Percentiles rank a stretch among this genome's conserved stretches.
Conservation (phyloP, 345 rosid genomes). For the Eucalyptus curtisii region DNA sequence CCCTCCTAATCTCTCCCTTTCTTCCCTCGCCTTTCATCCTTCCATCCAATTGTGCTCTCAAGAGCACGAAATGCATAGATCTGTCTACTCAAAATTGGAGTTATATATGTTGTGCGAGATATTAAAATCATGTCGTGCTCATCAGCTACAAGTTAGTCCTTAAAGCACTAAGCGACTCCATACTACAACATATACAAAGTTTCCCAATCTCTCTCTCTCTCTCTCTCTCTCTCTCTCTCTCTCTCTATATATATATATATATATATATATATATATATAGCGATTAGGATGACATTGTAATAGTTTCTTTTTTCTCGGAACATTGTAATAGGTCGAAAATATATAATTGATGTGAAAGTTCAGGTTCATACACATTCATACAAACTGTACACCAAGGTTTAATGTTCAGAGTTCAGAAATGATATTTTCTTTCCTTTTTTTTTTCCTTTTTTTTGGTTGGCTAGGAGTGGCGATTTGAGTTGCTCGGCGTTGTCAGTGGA, state of each 20-base stretch:
- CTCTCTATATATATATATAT: too few species aligned
- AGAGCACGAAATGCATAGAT: neutral
- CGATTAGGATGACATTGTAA: neutral
- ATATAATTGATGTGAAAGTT: neutral
- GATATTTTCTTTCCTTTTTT: too few species aligned
- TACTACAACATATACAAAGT: neutral
- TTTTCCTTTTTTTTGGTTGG: too few species aligned
- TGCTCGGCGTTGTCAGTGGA: neutral
- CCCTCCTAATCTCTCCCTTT: neutral
- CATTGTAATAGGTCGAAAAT: neutral
- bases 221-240: too few species aligned
- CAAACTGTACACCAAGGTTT: accelerated
- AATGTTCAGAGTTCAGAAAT: too few species aligned
- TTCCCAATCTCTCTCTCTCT: neutral
- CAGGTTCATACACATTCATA: neutral
- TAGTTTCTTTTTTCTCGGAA: neutral
- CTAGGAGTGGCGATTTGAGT: neutral
- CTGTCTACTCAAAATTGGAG: neutral
- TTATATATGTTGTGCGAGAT: neutral
- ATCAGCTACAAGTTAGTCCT: neutral
- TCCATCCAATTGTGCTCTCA: accelerated
- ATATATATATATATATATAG: too few species aligned
- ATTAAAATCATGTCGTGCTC: neutral
- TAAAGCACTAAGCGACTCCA: neutral
- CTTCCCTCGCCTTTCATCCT: neutral